Evolutionary conservation across 129 eudicot genomes (phyloP).

Genomic region (Arctium minus): DNA sequence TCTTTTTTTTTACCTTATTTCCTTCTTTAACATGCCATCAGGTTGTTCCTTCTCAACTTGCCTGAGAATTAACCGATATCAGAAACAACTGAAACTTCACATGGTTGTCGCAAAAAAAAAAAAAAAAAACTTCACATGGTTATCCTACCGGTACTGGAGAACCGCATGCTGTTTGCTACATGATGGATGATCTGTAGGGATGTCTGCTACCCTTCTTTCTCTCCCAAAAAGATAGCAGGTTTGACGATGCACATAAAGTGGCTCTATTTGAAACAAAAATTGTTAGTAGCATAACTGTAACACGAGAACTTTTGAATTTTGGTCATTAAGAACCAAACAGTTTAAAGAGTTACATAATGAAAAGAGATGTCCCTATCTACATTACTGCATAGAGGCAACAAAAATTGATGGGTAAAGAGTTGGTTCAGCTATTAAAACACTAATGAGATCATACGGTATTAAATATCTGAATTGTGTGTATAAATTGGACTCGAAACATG

Average conservation of each 20-base stretch:
- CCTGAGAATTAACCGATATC: slow-evolving; percentile 41
- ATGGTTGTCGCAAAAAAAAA: not conserved
- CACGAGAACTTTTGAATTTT: not conserved
- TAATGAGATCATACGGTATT: not conserved
- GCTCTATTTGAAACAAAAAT: slow-evolving; percentile 49
- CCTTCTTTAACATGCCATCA: slow-evolving; percentile 70
- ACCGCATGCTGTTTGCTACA: slow-evolving; percentile 99
- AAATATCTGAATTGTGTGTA: not conserved
- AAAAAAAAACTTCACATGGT: not conserved
- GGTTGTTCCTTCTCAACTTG: slow-evolving; percentile 88
- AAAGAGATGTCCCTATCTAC: too few relatives aligned
- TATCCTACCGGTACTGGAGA: slow-evolving; percentile 74
- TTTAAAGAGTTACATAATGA: not conserved
- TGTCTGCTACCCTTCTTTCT: slow-evolving; percentile 95
- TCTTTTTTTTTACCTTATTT: slow-evolving; percentile 49
- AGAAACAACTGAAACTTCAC: not conserved
- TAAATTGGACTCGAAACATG: not conserved
- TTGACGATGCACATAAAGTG: slow-evolving; percentile 94
- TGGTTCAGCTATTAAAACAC: too few relatives aligned
- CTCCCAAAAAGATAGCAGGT: slow-evolving; percentile 95
- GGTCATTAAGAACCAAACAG: not conserved
- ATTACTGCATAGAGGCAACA: too few relatives aligned
- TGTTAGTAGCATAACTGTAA: slow-evolving; percentile 14
- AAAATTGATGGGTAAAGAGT: too few relatives aligned
- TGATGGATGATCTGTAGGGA: slow-evolving; percentile 98